Percentiles rank a stretch among this genome's conserved stretches.
These are phyloP conservation scores for Mikania micrantha DNA, from an alignment of 129 eudicot genomes.

Conservation along the genomic window DNA sequence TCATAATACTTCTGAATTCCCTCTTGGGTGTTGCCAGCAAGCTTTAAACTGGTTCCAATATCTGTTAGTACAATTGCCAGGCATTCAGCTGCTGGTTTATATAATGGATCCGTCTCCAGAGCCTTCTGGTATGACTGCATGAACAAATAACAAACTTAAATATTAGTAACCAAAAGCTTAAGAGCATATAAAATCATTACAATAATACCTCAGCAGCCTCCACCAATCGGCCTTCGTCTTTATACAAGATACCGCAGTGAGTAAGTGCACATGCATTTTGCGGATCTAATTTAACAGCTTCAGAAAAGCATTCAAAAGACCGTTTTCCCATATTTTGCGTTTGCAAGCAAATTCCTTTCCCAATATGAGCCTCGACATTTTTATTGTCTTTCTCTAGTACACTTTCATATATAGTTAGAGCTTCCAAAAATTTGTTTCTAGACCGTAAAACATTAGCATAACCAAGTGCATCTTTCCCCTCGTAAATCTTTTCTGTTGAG, in stretches of 20 bases:
- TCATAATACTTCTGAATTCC: constrained; percentile 95
- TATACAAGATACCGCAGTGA: constrained; percentile 87
- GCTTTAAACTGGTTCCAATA: constrained; percentile 94
- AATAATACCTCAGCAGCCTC: constrained; percentile 97
- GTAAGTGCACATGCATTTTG: constrained; percentile 94
- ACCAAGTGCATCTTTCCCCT: constrained; percentile 70
- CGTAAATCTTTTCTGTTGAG: constrained; percentile 37
- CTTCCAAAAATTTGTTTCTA: constrained; percentile 82
- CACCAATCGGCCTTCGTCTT: constrained; percentile 83
- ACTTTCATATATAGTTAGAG: constrained; percentile 66
- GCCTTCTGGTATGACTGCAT: constrained; percentile 91
- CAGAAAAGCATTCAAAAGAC: constrained; percentile 81
- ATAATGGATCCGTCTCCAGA: constrained; percentile 64
- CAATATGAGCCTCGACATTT: constrained; percentile 76
- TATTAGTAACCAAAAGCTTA: not conserved
- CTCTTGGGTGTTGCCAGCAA: constrained; percentile 95
- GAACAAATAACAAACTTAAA: constrained; percentile 14
- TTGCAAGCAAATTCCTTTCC: constrained; percentile 94
- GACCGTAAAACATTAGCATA: constrained; percentile 93
- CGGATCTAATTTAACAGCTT: constrained; percentile 78
- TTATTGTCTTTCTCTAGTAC: constrained; percentile 60
- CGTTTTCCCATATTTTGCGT: constrained; percentile 73
- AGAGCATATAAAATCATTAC: not conserved
- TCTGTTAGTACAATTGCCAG: constrained; percentile 85
- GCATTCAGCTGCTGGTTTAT: constrained; percentile 96